These are phyloP conservation scores for Boletus calvinii DNA, from an alignment of 1,284 basidiomycete species.

Conservation along the genomic window DNA sequence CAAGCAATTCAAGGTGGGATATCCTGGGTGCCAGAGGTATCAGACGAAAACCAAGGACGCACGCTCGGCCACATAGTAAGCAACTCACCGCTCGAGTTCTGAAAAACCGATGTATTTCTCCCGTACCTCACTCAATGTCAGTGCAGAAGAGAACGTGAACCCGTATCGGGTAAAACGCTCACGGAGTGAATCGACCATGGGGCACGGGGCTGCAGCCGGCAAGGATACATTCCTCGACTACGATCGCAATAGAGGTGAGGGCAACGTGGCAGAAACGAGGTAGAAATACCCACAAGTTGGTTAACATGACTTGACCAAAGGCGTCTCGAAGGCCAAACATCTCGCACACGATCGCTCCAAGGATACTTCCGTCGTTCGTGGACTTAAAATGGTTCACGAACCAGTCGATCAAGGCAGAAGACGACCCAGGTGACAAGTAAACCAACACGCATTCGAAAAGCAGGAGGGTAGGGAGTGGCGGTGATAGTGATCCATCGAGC, in stretches of 20 bases:
- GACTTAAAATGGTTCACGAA: slow-evolving; percentile 59
- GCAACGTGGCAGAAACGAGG: background rate
- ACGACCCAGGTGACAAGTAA: slow-evolving; percentile 73
- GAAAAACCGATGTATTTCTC: slow-evolving; percentile 47
- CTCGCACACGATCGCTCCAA: slow-evolving; percentile 78
- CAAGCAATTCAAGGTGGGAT: slow-evolving; percentile 76
- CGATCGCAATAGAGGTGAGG: slow-evolving; percentile 3
- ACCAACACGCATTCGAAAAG: slow-evolving; percentile 88
- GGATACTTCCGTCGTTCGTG: slow-evolving; percentile 4
- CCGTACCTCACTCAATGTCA: slow-evolving; percentile 51
- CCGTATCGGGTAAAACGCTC: slow-evolving; percentile 59
- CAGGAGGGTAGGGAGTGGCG: slow-evolving; percentile 71
- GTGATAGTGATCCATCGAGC: slow-evolving; percentile 52
- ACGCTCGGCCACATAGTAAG: background rate
- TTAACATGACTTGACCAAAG: slow-evolving; percentile 87
- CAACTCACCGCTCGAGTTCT: slow-evolving; percentile 66
- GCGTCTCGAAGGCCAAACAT: slow-evolving; percentile 85
- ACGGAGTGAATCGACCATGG: slow-evolving; percentile 48
- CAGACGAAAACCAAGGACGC: background rate
- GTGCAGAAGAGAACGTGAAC: slow-evolving; percentile 39
- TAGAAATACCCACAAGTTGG: slow-evolving; percentile 69
- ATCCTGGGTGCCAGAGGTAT: slow-evolving; percentile 48
- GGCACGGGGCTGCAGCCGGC: slow-evolving; percentile 68
- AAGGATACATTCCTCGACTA: slow-evolving; percentile 74
- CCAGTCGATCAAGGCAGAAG: slow-evolving; percentile 68